phyloP scores from a whole-genome alignment of 192 early-diverging fungal species.

The Podila horticola region DNA sequence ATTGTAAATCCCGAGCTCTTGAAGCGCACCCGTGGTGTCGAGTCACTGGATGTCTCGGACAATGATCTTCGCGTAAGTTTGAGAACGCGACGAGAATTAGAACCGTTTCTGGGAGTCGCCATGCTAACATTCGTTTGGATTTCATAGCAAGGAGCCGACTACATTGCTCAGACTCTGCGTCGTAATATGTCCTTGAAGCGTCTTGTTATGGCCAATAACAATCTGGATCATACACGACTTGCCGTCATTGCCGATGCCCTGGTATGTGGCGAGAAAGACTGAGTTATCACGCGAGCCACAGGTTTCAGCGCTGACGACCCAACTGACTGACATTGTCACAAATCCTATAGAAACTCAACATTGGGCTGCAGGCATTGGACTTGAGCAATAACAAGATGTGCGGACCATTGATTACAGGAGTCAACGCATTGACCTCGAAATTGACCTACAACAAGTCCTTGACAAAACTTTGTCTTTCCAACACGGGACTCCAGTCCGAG shows the following conservation, averaged over 20 bases:
- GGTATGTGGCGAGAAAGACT: constrained; percentile 36
- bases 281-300: neutral
- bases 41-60: constrained; percentile 46
- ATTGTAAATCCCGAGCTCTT: constrained; percentile 35
- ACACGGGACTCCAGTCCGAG: constrained; percentile 72
- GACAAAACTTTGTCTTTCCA: constrained; percentile 69
- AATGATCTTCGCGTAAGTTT: constrained; percentile 58
- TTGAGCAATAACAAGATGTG: constrained; percentile 53
- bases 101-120: too few species aligned
- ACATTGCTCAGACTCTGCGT: constrained; percentile 64
- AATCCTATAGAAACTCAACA: constrained; percentile 58
- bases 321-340: neutral
- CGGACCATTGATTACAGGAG: constrained; percentile 38
- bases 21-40: constrained; percentile 50
- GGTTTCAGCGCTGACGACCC: neutral
- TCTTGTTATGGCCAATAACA: constrained; percentile 57
- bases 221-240: constrained; percentile 60
- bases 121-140: too few species aligned
- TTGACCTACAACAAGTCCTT: constrained; percentile 71
- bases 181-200: constrained; percentile 59
- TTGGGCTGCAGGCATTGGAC: constrained; percentile 54
- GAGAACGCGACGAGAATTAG: too few species aligned
- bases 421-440: constrained; percentile 51
- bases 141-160: constrained; percentile 58
- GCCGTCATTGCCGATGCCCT: constrained; percentile 58